Base-by-base conservation (phyloP, 192 early-diverging fungal genomes). In the Kappamyces sp. region DNA sequence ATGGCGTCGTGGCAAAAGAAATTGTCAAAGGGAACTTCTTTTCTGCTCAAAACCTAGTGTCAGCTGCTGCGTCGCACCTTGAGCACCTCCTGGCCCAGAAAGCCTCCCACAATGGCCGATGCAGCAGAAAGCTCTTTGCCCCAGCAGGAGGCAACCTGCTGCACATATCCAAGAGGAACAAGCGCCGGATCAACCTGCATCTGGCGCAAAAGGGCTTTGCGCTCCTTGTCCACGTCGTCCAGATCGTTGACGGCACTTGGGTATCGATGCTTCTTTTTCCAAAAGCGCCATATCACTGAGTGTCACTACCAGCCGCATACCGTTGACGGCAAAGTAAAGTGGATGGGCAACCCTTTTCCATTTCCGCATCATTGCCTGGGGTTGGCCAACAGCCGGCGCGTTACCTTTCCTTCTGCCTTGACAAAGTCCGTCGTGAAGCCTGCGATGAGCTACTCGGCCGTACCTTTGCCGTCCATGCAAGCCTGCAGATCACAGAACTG, bases 61-160 rank as follows among this genome's bases (percentile, higher is more conserved):
- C 22, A 22, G 22, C 22, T 22, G 22, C 0, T 22, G 22, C 22
- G 22, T 22, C 22, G 22, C 22, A 22, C 84, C 65, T 91, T 91
- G n/a, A 97, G 72, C 8, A 93, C 81, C 36, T 97, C 92, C 57
- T 95, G 93, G 0, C 89, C 86, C 47, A 93, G 72, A 0, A 93
- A 79, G 5, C 91, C 94, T 32, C 94, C 94, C 1, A 95, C 67
- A 47, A 95, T 84, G 11, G 94, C 86, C 50, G 86, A 88, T 12
- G 90, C 80, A 33, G 92, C 85, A 1, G 76, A 69, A 35, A 93
- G 66, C 68, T 95, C 94, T 4, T 84, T 79, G 12, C 60, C 57
- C 45, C 69, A 61, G 49, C 76, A 29, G 36, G n/a, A 3, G 42
- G 14, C 9, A 2, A 45, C 63, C 45, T 66, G 85, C 80, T 57